Percentiles rank a stretch among this genome's conserved stretches.
phyloP scores from a whole-genome alignment of 176 grass and related monocot genomes.

The Luzula sylvatica region DNA sequence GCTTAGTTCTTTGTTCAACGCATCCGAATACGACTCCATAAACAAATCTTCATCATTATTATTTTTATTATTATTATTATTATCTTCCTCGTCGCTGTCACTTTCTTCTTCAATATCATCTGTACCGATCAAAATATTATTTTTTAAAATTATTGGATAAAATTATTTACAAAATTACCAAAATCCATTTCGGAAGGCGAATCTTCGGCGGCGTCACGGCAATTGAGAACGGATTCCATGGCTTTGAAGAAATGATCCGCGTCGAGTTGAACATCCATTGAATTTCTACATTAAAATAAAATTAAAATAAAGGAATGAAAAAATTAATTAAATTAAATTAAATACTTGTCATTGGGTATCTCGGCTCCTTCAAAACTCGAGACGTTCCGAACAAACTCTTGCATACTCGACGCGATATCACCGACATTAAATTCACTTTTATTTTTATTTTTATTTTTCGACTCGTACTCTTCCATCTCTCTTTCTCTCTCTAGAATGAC shows the following conservation, averaged over 20 bases:
- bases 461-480: constrained; percentile 74
- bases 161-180: constrained; percentile 27
- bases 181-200: constrained; percentile 80
- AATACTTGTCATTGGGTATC: constrained; percentile 68
- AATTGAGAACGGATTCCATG: constrained; percentile 57
- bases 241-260: constrained; percentile 82
- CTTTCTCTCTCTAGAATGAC: constrained; percentile 72
- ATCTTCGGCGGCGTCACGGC: constrained; percentile 28
- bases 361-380: constrained; percentile 94
- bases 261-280: constrained; percentile 71
- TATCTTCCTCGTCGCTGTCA: constrained; percentile 44
- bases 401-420: constrained; percentile 74
- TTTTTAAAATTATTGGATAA: neutral
- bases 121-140: constrained; percentile 6
- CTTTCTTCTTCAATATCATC: constrained; percentile 69
- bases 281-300: constrained; percentile 35
- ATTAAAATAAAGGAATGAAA: neutral
- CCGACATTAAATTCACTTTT: constrained; percentile 58
- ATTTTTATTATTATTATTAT: constrained; percentile 30
- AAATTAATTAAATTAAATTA: neutral
- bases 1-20: constrained; percentile 73
- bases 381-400: constrained; percentile 76
- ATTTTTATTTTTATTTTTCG: constrained; percentile 52
- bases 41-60: constrained; percentile 43
- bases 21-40: constrained; percentile 84